Evolutionary conservation across 805 yeast genomes (phyloP), one percentile per base, ranked within the genome.

Genomic region (Saturnispora dispora): DNA sequence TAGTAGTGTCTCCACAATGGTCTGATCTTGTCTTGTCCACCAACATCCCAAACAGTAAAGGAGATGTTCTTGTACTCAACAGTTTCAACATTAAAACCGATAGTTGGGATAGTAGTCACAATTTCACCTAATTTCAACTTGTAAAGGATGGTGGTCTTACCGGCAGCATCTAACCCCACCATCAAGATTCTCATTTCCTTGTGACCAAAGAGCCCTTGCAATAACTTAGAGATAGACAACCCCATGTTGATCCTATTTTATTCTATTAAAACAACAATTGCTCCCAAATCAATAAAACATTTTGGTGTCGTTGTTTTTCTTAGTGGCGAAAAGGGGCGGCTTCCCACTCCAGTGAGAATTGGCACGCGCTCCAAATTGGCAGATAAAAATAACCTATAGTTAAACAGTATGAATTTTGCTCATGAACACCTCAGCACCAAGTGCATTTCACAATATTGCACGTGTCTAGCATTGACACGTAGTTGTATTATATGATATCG

Each of bases 11-110:
- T 86, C 98, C 98, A 91, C 72, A 91, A 78, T 54, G 98, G 96
- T 77, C 98, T 87, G 68, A 91, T 91, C 76, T 90, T 90, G 74
- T 89, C 96, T 78, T 91, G 98, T 81, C 98, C 98, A 85, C 98
- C 98, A 63, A 90, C 96, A 81, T 91, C 98, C 98, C 97, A 89
- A 58, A 89, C 96, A 55, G 96, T 88, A 76, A 89, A 89, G 43
- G 95, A 85, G 72, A 89, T 88, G 83, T 89, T 89, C 77, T 89
- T 89, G 79, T 89, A 88, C 77, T 89, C 96, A 65, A 89, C 96
- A 56, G 96, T 89, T 75, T 89, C 97, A 62, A 89, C 97, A 71
- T 89, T 89, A 83, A 89, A 89, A 66, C 97, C 96, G 71, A 89
- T 88, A 60, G 96, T 89, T 72, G 96, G 96, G 67, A 88, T 89